Percentiles rank a stretch among this genome's conserved stretches.
Conservation (phyloP, 2,329 filamentous ascomycete species). For the Hansfordia pulvinata region DNA sequence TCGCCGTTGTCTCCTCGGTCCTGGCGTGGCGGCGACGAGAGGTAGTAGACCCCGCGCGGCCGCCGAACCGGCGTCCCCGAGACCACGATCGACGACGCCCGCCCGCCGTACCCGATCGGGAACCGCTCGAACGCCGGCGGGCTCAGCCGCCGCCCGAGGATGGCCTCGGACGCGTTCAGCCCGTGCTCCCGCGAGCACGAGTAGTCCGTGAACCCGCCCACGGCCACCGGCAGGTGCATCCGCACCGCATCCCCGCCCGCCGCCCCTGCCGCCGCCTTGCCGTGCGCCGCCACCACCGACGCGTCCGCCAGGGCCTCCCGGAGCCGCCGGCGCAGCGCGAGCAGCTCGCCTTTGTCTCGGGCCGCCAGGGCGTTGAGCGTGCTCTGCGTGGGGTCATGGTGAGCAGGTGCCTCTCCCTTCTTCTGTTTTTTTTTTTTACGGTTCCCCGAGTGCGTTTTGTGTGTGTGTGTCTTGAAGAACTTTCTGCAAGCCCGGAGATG, state of each 20-base stretch:
- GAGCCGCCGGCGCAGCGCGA: slow-evolving; percentile 8
- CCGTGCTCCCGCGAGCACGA: slow-evolving; percentile 38
- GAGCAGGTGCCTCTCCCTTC: too few species aligned
- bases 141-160: slow-evolving; percentile 8
- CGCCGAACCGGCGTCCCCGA: slow-evolving; percentile 12
- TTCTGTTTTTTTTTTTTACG: too few species aligned
- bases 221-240: slow-evolving; percentile 39
- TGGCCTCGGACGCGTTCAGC: slow-evolving; percentile 27
- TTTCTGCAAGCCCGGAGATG: too few species aligned
- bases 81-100: slow-evolving; percentile 9
- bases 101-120: slow-evolving; percentile 8
- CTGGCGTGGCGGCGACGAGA: not conserved
- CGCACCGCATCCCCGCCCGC: slow-evolving; percentile 24
- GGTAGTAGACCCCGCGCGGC: slow-evolving; percentile 9
- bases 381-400: too few species aligned
- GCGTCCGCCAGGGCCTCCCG: slow-evolving; percentile 6
- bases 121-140: slow-evolving; percentile 8
- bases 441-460: too few species aligned
- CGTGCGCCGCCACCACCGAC: slow-evolving; percentile 8
- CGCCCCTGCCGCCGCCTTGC: slow-evolving; percentile 19
- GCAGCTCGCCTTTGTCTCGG: slow-evolving; percentile 5
- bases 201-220: slow-evolving; percentile 45
- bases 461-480: too few species aligned
- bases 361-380: slow-evolving; percentile 9
- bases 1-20: not conserved